A percentile compares a stretch with the other conserved stretches of the same genome.
Evolutionary conservation across 2,329 filamentous ascomycete species (phyloP).

Genomic region (Colletotrichum plurivorum): DNA sequence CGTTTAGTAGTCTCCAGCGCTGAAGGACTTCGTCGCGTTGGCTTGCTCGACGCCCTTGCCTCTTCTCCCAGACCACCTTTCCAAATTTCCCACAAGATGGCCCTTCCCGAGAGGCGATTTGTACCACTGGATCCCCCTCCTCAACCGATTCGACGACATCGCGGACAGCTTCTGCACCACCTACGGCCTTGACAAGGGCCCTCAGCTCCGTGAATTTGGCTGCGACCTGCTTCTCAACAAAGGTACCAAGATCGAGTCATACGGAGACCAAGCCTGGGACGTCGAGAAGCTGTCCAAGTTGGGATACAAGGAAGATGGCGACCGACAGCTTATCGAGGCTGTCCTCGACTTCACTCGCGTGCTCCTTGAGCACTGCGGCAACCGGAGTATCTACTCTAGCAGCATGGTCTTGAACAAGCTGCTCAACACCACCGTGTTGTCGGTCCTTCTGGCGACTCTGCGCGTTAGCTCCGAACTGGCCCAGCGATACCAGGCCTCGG

Average conservation of each 20-base stretch:
- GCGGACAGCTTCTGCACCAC: conserved; percentile 84
- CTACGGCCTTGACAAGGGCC: conserved; percentile 85
- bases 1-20: conserved; percentile 82
- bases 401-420: conserved; percentile 91
- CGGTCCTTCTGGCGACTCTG: conserved; percentile 83
- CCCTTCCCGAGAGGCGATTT: conserved; percentile 95
- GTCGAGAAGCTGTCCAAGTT: conserved; percentile 65
- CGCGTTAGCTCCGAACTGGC: conserved; percentile 88
- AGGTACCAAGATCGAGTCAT: conserved; percentile 64
- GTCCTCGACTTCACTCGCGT: conserved; percentile 89
- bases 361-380: conserved; percentile 94
- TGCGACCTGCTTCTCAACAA: conserved; percentile 74
- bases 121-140: conserved; percentile 96
- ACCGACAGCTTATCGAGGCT: conserved; percentile 83
- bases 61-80: conserved; percentile 82
- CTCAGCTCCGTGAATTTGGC: conserved; percentile 83
- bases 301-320: conserved; percentile 81
- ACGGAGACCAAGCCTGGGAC: conserved; percentile 64
- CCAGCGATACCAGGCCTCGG: conserved; percentile 91
- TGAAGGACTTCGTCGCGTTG: conserved; percentile 83
- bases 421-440: conserved; percentile 87
- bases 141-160: conserved; percentile 94
- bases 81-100: conserved; percentile 89
- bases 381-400: conserved; percentile 95
- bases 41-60: conserved; percentile 79